Percentiles rank a stretch among this genome's conserved stretches.
These are phyloP conservation scores for Ophioceras dolichostomum DNA, from an alignment of 2,329 filamentous ascomycete species.

Conservation along the genomic window DNA sequence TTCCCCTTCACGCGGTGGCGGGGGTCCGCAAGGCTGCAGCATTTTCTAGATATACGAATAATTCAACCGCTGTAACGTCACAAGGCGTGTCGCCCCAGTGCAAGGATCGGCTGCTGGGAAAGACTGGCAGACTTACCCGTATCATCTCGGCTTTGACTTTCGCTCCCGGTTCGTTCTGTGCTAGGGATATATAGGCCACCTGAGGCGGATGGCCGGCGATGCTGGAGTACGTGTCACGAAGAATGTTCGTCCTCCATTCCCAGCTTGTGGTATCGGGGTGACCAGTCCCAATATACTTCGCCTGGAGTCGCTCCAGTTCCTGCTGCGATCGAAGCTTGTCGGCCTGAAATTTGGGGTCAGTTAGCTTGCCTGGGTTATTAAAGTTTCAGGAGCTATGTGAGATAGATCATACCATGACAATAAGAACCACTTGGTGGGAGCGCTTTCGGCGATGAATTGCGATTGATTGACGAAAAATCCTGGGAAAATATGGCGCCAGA, in stretches of 20 bases:
- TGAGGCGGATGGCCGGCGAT: conserved; percentile 85
- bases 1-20: conserved; percentile 42
- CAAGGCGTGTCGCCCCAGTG: no score
- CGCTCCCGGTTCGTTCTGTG: conserved; percentile 72
- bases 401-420: no score
- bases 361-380: no score
- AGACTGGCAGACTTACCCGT: conserved; percentile 35
- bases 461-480: no score
- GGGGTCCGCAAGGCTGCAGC: conserved; percentile 48
- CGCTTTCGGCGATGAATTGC: no score
- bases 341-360: no score
- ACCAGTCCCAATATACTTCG: conserved; percentile 90
- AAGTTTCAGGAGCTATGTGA: no score
- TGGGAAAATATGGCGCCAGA: no score
- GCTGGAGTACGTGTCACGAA: conserved; percentile 82
- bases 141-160: conserved; percentile 72
- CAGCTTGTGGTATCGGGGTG: conserved; percentile 94
- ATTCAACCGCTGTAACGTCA: background rate
- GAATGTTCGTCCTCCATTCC: conserved; percentile 94
- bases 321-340: conserved; percentile 97
- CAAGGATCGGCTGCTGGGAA: no score
- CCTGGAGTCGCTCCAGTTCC: conserved; percentile 92
- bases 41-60: no score
- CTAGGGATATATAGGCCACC: conserved; percentile 79
- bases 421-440: no score